Conservation (phyloP, 2,329 filamentous ascomycete genomes). For the Sporothrix inflata region DNA sequence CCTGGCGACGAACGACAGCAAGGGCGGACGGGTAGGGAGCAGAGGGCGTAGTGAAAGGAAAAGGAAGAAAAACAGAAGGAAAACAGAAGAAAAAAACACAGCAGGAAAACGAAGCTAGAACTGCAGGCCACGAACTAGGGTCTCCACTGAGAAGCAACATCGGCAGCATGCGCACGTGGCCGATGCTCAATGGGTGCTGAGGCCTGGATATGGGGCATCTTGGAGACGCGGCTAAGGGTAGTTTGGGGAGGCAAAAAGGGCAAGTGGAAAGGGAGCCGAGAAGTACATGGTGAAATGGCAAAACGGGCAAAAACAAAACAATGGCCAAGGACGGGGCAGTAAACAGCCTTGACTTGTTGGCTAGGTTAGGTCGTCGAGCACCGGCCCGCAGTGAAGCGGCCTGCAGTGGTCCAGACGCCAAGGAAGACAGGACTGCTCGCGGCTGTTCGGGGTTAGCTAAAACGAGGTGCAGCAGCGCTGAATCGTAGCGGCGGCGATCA, state of each 20-base stretch:
- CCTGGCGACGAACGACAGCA: background rate
- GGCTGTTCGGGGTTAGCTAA: slow-evolving; percentile 1
- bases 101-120: slow-evolving; percentile 34
- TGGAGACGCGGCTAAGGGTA: slow-evolving; percentile 24
- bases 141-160: slow-evolving; percentile 39
- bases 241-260: background rate
- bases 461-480: background rate
- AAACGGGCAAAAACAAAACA: slow-evolving; percentile 6
- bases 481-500: background rate
- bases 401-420: background rate
- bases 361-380: background rate
- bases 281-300: background rate
- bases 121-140: slow-evolving; percentile 35
- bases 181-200: slow-evolving; percentile 39
- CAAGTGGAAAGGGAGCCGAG: background rate
- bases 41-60: background rate
- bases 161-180: slow-evolving; percentile 41
- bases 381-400: background rate
- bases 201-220: slow-evolving; percentile 17
- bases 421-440: background rate
- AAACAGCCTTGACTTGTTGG: background rate
- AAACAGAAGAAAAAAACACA: slow-evolving; percentile 32
- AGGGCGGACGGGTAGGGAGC: background rate
- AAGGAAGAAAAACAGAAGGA: slow-evolving; percentile 29
- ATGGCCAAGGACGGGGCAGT: background rate